These are phyloP conservation scores for Baorangia bicolor DNA, from an alignment of 768 basidiomycete species.

Conservation along the genomic window DNA sequence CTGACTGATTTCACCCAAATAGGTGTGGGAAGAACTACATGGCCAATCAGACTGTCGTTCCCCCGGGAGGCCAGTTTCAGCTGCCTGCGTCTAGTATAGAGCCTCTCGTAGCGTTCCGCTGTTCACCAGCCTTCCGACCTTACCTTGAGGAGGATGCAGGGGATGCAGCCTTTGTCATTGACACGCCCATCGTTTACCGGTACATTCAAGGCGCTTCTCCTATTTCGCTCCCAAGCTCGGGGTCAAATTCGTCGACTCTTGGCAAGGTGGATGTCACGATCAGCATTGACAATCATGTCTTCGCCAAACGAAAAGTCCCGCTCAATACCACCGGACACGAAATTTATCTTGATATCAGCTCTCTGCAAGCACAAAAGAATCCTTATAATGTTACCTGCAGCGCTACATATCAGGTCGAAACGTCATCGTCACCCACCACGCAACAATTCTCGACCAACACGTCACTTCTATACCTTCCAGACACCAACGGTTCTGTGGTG, in stretches of 20 bases:
- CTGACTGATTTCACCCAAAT: not conserved
- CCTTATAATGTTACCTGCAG: conserved; percentile 37
- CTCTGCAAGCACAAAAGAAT: conserved; percentile 27
- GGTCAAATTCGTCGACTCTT: not conserved
- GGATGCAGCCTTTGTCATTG: conserved; percentile 33
- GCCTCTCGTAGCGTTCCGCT: conserved; percentile 46
- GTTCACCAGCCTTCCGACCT: conserved; percentile 46
- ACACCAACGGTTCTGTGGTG: conserved; percentile 39
- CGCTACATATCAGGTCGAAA: conserved; percentile 25
- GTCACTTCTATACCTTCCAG: conserved; percentile 42
- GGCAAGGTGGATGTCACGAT: conserved; percentile 31
- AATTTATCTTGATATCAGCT: conserved; percentile 34
- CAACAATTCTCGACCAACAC: conserved; percentile 34
- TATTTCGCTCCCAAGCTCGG: conserved; percentile 22
- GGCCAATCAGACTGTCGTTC: conserved; percentile 38
- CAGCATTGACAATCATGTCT: conserved; percentile 24
- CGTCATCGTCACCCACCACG: not conserved
- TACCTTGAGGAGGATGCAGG: conserved; percentile 44
- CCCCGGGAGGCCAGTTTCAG: conserved; percentile 47
- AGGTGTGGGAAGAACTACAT: conserved; percentile 57
- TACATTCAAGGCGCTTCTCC: conserved; percentile 36
- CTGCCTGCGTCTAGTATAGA: conserved; percentile 32
- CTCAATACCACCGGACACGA: conserved; percentile 39
- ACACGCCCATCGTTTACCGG: conserved; percentile 37
- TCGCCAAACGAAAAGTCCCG: conserved; percentile 31